phyloP scores from a whole-genome alignment of 2,329 filamentous ascomycete genomes.

The Alternaria conjuncta region DNA sequence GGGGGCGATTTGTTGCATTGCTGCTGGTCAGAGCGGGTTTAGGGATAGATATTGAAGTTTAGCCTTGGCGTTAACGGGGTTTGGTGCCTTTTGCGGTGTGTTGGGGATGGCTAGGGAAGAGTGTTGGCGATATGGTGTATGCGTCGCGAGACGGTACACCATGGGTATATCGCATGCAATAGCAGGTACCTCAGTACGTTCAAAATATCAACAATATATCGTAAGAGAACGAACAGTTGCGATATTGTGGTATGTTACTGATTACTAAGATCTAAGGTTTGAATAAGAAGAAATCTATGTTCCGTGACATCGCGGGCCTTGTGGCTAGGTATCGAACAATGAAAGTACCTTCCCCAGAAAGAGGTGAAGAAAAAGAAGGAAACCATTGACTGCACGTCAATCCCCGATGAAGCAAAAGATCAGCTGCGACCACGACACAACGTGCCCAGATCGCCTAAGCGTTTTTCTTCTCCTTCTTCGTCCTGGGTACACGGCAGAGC shows the following conservation, averaged over 20 bases:
- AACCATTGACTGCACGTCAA: background rate
- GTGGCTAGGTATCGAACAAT: background rate
- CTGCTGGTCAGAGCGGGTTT: slow-evolving; percentile 5
- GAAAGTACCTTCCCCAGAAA: background rate
- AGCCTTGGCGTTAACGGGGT: slow-evolving; percentile 27
- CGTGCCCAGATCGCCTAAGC: background rate
- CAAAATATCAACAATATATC: background rate
- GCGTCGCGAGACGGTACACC: background rate
- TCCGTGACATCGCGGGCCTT: background rate
- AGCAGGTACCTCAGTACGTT: background rate
- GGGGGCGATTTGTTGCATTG: slow-evolving; percentile 13
- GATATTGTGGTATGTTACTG: background rate
- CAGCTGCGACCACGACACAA: background rate
- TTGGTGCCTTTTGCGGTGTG: background rate
- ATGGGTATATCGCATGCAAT: background rate
- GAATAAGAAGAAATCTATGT: background rate
- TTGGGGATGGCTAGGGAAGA: background rate
- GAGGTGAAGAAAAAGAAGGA: background rate
- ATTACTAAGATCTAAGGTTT: background rate
- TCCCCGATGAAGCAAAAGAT: background rate
- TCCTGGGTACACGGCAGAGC: slow-evolving; percentile 58
- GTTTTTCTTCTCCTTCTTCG: slow-evolving; percentile 47
- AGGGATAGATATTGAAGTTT: slow-evolving; percentile 18
- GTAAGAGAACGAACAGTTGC: background rate
- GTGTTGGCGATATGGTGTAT: background rate